Base-by-base conservation (phyloP, 148 eudicot genomes). In the Fagopyrum tataricum region DNA sequence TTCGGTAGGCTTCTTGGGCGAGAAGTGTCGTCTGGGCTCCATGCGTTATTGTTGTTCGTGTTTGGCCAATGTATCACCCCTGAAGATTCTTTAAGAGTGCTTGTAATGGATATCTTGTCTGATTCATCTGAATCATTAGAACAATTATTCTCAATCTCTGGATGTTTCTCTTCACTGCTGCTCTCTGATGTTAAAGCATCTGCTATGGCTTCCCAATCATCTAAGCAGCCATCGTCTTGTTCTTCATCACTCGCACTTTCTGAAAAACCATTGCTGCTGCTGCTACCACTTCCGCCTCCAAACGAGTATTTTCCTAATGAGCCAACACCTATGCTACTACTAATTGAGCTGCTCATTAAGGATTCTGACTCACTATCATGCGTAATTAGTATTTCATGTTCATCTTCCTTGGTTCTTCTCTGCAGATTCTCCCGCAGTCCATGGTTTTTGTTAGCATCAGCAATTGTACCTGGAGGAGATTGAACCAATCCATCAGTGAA, bases 161-260 rank as follows among this genome's bases (percentile, higher is more conserved):
- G 51, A 74, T 56, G 53, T n/a, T 44, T 75, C 43, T 20, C 15
- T 31, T 23, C 39, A 59, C 26, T 59, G 44, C 21, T 31, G 79
- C 23, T 37, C 4, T 44, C 61, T 40, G 80, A 83, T 9, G 82
- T 78, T 71, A 88, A 79, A 70, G 87, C 93, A 87, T 92, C 93
- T 42, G 90, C 97, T 52, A 92, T 61, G 8, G 90, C 88, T 77
- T 93, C 98, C 98, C 98, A 93, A 78, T 87, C 87, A 72, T 88
- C 90, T 64, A 88, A 79, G 76, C 93, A 86, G 17, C 79, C 86
- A 51, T 85, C 88, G 37, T 87, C 88, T n/a, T 44, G 15, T 14
- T 89, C 96, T 49, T 88, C 97, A 56, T 84, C 98, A 2, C 84
- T 80, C 52, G 81, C 70, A 73, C 84, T 78, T 46, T 87, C 88